Base-by-base conservation (phyloP, 2,329 filamentous ascomycete genomes). In the Claviceps sp. region DNA sequence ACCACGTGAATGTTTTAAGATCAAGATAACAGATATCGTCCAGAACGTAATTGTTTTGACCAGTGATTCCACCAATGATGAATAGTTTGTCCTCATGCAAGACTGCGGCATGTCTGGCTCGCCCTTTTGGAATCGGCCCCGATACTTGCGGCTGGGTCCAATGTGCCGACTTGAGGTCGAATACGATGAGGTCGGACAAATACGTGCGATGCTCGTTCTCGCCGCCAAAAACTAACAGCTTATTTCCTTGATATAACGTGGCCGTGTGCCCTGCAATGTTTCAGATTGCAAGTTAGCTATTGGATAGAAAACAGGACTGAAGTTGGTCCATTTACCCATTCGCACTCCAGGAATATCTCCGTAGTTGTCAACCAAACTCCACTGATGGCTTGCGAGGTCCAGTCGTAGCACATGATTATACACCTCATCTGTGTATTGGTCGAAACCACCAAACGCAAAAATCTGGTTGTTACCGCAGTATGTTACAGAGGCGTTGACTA, bases 401-500 rank as follows among this genome's bases (percentile, higher is more conserved):
- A 98, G 72, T 61, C 82, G 84, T 57, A 98, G 75, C 43, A 98
- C 93, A 71, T 98, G 93, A 64, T 98, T 98, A 71, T 98, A 98
- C 18, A 98, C 87, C 72, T 98, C 93, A 66, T 98, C 93, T 0
- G 93, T 98, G 65, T 95, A 97, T 68, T 97, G 91, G 65, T 98
- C 93, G 63, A 98, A 98, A 18, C 93, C 93, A 44, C 93, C 93
- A 73, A 98, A 98, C 11, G 91, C 93, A 69, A 94, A 97, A 61
- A 98, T 97, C 68, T 93, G 84, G 66, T 97, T 93, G 70, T 95
- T 93, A 54, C 90, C 90, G 63, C 93, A 95, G 67, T 95, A 96
- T n/a, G 93, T 98, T 55, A 97, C 91, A 1, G 93, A 97, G 50
- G 93, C 93, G 73, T 98, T 98, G 59, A 98, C 91, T 48, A 98